These are phyloP conservation scores for Zoysia japonica DNA, from an alignment of 176 grass and related monocot genomes.

Conservation along the genomic window DNA sequence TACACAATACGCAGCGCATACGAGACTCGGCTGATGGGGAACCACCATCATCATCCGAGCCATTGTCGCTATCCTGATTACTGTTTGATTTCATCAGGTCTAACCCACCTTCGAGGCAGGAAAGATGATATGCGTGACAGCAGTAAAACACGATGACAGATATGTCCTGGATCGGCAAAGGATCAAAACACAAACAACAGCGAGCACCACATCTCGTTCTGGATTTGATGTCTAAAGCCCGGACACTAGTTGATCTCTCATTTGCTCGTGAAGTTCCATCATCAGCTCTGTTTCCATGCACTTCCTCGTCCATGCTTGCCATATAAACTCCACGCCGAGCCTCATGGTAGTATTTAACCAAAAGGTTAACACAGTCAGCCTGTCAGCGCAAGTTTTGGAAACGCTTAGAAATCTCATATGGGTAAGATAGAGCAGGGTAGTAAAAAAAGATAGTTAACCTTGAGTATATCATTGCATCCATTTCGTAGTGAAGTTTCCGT, in stretches of 20 bases:
- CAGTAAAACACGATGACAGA: conserved; percentile 88
- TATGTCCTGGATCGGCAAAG: conserved; percentile 69
- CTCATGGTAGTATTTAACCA: conserved; percentile 92
- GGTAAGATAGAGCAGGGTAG: conserved; percentile 14
- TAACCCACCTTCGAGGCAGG: conserved; percentile 71
- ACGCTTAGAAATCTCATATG: conserved; percentile 18
- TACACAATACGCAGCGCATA: conserved; percentile 95
- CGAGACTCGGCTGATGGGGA: conserved; percentile 39
- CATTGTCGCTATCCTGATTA: conserved; percentile 45
- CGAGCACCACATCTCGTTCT: conserved; percentile 80
- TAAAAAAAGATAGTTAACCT: conserved; percentile 51
- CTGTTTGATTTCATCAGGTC: conserved; percentile 63
- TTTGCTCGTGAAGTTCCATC: conserved; percentile 44
- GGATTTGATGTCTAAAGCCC: conserved; percentile 65
- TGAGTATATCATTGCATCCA: conserved; percentile 98
- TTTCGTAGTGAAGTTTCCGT: conserved; percentile 93
- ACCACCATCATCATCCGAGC: conserved; percentile 47
- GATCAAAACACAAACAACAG: conserved; percentile 95
- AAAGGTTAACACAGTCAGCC: conserved; percentile 91
- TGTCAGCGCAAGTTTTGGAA: conserved; percentile 40
- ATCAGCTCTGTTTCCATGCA: conserved; percentile 43
- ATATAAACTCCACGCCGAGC: conserved; percentile 78
- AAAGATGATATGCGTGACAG: conserved; percentile 86
- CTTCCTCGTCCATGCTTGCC: conserved; percentile 70
- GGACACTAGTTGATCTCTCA: conserved; percentile 49